A percentile compares a stretch with the other conserved stretches of the same genome.
These are phyloP conservation scores for Zostera marina DNA, from an alignment of 116 monocot genomes.

Conservation along the genomic window DNA sequence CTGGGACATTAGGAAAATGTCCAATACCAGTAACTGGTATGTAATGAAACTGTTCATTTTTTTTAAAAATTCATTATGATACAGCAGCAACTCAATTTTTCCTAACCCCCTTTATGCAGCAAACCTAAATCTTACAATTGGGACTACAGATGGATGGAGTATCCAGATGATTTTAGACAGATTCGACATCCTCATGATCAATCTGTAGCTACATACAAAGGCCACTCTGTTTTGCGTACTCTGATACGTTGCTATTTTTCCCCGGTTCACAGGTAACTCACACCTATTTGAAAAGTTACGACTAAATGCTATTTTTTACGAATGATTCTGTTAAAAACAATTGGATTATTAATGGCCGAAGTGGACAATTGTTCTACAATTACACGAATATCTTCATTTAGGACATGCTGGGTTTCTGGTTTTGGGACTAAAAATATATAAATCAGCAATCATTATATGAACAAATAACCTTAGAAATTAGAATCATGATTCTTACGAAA, in stretches of 20 bases:
- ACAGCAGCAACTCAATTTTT: neutral
- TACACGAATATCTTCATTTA: too few species aligned
- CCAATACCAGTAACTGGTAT: constrained; percentile 39
- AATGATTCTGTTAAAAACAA: too few species aligned
- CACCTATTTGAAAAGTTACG: neutral
- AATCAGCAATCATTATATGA: too few species aligned
- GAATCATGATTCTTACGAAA: neutral
- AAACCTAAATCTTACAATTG: constrained; percentile 28
- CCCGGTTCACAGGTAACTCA: constrained; percentile 46
- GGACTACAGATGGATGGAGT: constrained; percentile 95
- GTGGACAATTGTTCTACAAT: too few species aligned
- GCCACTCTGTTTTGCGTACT: constrained; percentile 77
- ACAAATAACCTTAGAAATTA: neutral
- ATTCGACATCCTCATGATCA: constrained; percentile 58
- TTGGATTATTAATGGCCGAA: too few species aligned
- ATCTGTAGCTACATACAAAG: constrained; percentile 78
- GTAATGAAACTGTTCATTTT: neutral
- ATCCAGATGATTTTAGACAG: constrained; percentile 29
- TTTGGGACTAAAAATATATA: too few species aligned
- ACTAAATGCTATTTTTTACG: too few species aligned
- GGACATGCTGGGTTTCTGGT: too few species aligned
- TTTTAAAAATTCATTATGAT: neutral
- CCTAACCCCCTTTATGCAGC: constrained; percentile 17
- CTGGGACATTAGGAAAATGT: constrained; percentile 93
- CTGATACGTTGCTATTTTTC: constrained; percentile 96